Percentiles rank a stretch among this genome's conserved stretches.
Conservation (phyloP, 192 early-diverging fungal genomes). For the Coemansia sp. region DNA sequence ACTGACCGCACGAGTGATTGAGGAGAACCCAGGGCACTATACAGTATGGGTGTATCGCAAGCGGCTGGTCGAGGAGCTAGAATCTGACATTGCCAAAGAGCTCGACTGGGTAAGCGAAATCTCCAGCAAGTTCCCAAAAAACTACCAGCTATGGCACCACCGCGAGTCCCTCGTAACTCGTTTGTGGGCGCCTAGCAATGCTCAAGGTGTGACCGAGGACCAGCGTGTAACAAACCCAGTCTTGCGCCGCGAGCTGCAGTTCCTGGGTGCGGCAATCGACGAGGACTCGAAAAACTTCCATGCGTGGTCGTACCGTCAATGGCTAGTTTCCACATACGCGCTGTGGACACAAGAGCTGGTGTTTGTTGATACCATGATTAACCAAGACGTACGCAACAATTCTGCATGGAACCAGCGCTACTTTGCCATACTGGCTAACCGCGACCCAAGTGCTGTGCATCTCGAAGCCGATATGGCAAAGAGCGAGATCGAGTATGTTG, state of each 20-base stretch:
- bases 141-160: conserved; percentile 91
- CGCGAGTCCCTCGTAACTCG: conserved; percentile 29
- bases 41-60: conserved; percentile 94
- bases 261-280: conserved; percentile 67
- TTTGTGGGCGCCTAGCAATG: conserved; percentile 23
- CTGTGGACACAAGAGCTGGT: conserved; percentile 77
- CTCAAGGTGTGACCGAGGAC: conserved; percentile 24
- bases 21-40: conserved; percentile 90
- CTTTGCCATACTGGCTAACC: conserved; percentile 64
- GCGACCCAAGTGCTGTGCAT: background rate
- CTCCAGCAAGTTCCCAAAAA: conserved; percentile 79
- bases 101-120: conserved; percentile 75
- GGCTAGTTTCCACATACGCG: conserved; percentile 75
- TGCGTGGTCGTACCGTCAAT: conserved; percentile 97
- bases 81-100: conserved; percentile 67
- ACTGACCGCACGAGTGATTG: conserved; percentile 78
- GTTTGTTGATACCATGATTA: conserved; percentile 72
- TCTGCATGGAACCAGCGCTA: conserved; percentile 98
- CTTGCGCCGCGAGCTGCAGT: conserved; percentile 66
- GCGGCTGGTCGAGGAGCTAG: conserved; percentile 68
- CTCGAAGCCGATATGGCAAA: conserved; percentile 17
- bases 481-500: conserved; percentile 60
- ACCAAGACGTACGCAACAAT: conserved; percentile 90
- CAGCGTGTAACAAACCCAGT: conserved; percentile 40
- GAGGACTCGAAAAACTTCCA: conserved; percentile 98